Conservation (phyloP, 140 eudicot genomes). For the Ambrosia hybrid region DNA sequence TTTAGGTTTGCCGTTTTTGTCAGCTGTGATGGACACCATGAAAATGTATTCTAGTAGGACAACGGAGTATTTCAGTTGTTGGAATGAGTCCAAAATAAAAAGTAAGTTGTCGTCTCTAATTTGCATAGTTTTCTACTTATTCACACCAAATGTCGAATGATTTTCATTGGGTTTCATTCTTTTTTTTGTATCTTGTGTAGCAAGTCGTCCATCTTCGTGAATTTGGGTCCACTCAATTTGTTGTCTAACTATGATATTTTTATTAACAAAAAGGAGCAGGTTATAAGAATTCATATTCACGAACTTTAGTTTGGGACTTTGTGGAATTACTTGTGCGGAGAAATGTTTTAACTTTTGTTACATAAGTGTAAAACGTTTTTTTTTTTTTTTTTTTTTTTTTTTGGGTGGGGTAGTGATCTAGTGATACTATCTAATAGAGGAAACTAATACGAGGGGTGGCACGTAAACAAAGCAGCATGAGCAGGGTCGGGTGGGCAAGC, state of each 20-base stretch:
- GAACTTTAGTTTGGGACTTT: background rate
- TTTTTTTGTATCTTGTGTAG: background rate
- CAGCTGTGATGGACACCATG: background rate
- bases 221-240: background rate
- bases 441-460: no score
- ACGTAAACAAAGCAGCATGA: no score
- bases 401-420: no score
- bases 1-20: background rate
- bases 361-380: no score
- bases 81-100: background rate
- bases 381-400: no score
- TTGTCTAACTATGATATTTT: background rate
- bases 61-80: background rate
- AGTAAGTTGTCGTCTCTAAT: background rate
- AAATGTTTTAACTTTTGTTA: no score
- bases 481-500: no score
- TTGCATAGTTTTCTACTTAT: background rate
- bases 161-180: background rate
- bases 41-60: background rate
- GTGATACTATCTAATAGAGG: no score
- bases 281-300: background rate
- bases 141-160: background rate
- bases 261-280: background rate
- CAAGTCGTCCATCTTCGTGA: background rate
- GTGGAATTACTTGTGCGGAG: no score